Conservation (phyloP, 2,329 filamentous ascomycete genomes). For the Claviceps paspali region DNA sequence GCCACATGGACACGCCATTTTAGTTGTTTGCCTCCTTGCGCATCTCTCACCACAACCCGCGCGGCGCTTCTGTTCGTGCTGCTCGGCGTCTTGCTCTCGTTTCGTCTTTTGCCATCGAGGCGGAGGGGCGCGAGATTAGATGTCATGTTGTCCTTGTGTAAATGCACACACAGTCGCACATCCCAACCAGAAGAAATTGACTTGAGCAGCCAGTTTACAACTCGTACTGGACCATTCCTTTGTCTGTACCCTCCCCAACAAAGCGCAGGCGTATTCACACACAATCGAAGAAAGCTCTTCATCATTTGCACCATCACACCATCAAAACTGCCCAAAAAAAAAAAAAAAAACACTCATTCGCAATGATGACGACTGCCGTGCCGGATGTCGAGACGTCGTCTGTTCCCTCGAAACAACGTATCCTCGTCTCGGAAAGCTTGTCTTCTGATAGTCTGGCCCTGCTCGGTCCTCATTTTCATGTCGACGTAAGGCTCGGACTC, state of each 20-base stretch:
- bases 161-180: no score
- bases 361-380: conserved; percentile 17
- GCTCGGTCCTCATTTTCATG: conserved; percentile 49
- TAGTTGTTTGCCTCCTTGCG: neutral
- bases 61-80: neutral
- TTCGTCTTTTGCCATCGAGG: neutral
- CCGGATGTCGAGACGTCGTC: conserved; percentile 1
- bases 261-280: no score
- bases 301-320: neutral
- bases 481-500: conserved; percentile 51
- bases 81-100: neutral
- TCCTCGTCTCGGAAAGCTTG: conserved; percentile 68
- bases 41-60: no score
- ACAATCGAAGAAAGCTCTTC: no score
- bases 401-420: conserved; percentile 19
- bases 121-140: neutral
- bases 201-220: no score
- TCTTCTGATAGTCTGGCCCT: conserved; percentile 63
- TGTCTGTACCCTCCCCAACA: no score
- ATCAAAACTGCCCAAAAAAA: no score
- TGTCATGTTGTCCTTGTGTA: neutral
- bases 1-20: neutral
- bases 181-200: no score
- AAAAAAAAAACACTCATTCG: neutral
- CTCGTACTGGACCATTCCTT: no score